Percentiles rank a stretch among this genome's conserved stretches.
phyloP scores from a whole-genome alignment of 257 asterid species.

The Cynanchum wilfordii region DNA sequence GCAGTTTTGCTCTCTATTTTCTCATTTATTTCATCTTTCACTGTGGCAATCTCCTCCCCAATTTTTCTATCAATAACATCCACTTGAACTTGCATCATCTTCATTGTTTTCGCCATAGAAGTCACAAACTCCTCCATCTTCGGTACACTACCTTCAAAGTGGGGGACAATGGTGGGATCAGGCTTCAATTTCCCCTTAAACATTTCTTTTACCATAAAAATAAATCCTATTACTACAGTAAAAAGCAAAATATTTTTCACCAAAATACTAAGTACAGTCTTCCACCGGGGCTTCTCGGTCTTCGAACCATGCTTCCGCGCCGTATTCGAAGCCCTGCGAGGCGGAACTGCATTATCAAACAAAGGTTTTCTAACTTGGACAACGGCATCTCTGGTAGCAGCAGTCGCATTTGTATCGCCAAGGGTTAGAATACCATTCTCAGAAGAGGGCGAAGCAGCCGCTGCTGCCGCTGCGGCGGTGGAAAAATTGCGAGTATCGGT shows the following conservation, averaged over 20 bases:
- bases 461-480: slow-evolving; percentile 19
- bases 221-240: slow-evolving; percentile 41
- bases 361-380: slow-evolving; percentile 29
- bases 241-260: slow-evolving; percentile 52
- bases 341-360: slow-evolving; percentile 21
- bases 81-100: slow-evolving; percentile 82
- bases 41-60: slow-evolving; percentile 38
- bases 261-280: slow-evolving; percentile 49
- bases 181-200: slow-evolving; percentile 15
- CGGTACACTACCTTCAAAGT: slow-evolving; percentile 53
- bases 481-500: slow-evolving; percentile 23
- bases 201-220: slow-evolving; percentile 50
- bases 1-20: slow-evolving; percentile 39
- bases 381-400: slow-evolving; percentile 23
- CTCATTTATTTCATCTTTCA: slow-evolving; percentile 49
- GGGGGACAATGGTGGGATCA: slow-evolving; percentile 20
- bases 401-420: slow-evolving; percentile 32
- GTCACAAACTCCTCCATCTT: slow-evolving; percentile 55
- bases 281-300: slow-evolving; percentile 59
- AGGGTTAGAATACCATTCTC: slow-evolving; percentile 27
- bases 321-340: slow-evolving; percentile 29
- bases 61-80: slow-evolving; percentile 53
- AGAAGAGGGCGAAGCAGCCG: slow-evolving; percentile 26
- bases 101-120: slow-evolving; percentile 33
- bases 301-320: slow-evolving; percentile 33